Base-by-base conservation (phyloP, 148 eudicot genomes). In the Vaccinium darrowii region DNA sequence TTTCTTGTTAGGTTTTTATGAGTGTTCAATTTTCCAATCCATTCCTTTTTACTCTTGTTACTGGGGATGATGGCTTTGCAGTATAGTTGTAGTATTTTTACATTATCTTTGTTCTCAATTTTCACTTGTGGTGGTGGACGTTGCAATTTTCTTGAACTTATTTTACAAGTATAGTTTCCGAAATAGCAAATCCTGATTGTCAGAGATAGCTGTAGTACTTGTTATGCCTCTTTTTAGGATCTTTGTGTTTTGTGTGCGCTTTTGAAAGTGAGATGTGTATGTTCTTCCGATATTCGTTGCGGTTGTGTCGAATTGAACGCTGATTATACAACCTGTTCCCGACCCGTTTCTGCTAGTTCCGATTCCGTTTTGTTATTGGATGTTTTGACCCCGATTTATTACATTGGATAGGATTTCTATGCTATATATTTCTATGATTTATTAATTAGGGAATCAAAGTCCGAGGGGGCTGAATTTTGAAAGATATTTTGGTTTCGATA, bases 201-300 rank as follows among this genome's bases (percentile, higher is more conserved):
- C 13, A n/a, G 36, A 13, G 27, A 82, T 21, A 65, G 30, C 72
- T 69, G 58, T 49, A 51, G 43, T 36, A 18, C 19, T 72, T 69
- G 21, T 52, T 60, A 23, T 21, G 12, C 30, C 76, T 30, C 47
- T 10, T 83, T 16, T 71, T 7, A 30, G 71, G 84, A 52, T 58
- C 62, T 81, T 15, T 82, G 13, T 23, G 76, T 65, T 21, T 53
- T 16, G 67, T 36, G 47, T 67, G 27, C 16, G n/a, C 14, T 52
- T 51, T 69, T 49, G n/a, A 69, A 69, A 27, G 84, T 56, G 51
- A 76, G 54, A 47, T 76, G 9, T 74, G 15, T 74, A 50, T 74
- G 5, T 39, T 72, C 49, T 36, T 14, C 21, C 16, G 39, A 13
- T 6, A 19, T 15, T 2, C 27, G 13, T 15, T 12, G 19, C 14